These are phyloP conservation scores for Calonectria ilicicola DNA, from an alignment of 2,329 filamentous ascomycete genomes.

Conservation along the genomic window DNA sequence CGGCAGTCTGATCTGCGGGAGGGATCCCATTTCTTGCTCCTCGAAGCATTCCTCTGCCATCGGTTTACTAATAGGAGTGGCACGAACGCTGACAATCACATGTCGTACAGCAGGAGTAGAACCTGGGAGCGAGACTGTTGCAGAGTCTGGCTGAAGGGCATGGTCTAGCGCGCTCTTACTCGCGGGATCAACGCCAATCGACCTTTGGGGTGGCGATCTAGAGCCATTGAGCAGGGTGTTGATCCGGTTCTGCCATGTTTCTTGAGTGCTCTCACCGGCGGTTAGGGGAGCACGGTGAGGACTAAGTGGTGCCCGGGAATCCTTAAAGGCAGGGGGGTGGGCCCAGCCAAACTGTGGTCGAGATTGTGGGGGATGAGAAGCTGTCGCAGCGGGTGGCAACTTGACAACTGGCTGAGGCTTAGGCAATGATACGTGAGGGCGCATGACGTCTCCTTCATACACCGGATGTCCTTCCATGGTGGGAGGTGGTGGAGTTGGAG, in stretches of 20 bases:
- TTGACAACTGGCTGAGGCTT: constrained; percentile 81
- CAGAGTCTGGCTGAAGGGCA: constrained; percentile 58
- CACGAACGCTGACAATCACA: constrained; percentile 45
- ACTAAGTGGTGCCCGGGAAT: constrained; percentile 40
- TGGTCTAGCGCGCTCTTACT: constrained; percentile 76
- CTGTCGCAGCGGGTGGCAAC: constrained; percentile 71
- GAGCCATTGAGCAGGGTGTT: constrained; percentile 80
- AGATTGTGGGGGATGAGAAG: constrained; percentile 39
- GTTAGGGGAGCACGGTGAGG: constrained; percentile 37
- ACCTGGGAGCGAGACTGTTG: constrained; percentile 77
- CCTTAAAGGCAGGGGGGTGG: constrained; percentile 48
- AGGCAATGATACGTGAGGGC: constrained; percentile 78
- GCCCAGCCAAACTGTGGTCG: constrained; percentile 50
- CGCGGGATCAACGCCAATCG: constrained; percentile 73
- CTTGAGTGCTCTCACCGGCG: constrained; percentile 52
- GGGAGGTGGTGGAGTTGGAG: constrained; percentile 79
- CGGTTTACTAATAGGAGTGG: constrained; percentile 66
- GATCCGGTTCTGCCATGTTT: constrained; percentile 84
- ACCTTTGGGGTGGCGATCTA: constrained; percentile 70
- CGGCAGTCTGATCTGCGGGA: constrained; percentile 79
- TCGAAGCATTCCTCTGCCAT: constrained; percentile 86
- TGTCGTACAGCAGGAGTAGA: constrained; percentile 30
- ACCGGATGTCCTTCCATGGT: constrained; percentile 78
- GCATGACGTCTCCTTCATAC: constrained; percentile 73
- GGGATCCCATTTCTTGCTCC: constrained; percentile 82